Conservation (phyloP, 1,284 basidiomycete species). For the Rhodotorula sp. region DNA sequence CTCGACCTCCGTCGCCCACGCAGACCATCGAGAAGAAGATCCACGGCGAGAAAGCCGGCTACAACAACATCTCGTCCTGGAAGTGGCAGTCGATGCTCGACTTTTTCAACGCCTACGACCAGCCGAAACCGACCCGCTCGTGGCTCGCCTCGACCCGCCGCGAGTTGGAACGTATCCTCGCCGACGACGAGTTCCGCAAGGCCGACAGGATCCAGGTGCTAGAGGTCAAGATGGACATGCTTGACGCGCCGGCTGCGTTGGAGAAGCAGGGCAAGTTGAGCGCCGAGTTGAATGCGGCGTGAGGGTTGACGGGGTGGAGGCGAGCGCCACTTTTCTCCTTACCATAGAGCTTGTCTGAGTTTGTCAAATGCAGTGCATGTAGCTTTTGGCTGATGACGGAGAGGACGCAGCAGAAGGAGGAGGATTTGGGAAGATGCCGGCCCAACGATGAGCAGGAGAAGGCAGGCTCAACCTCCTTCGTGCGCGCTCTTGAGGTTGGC, state of each 20-base stretch:
- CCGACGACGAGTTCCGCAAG: constrained; percentile 59
- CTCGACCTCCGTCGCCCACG: neutral
- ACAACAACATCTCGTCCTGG: constrained; percentile 53
- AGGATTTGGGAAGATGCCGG: too few relatives aligned
- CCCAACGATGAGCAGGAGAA: too few relatives aligned
- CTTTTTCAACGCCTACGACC: constrained; percentile 53
- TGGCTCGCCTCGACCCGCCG: constrained; percentile 62
- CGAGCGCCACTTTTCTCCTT: too few relatives aligned
- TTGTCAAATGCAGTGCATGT: too few relatives aligned
- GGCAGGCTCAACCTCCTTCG: too few relatives aligned
- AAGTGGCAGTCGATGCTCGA: constrained; percentile 46
- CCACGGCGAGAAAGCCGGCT: constrained; percentile 59
- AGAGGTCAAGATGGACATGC: constrained; percentile 70
- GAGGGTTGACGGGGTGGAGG: too few relatives aligned
- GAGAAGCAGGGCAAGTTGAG: constrained; percentile 56
- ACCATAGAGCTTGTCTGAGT: too few relatives aligned
- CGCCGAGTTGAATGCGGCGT: constrained; percentile 31
- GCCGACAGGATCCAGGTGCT: constrained; percentile 70
- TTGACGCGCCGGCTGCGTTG: constrained; percentile 69
- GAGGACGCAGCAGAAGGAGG: too few relatives aligned
- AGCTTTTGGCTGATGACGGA: too few relatives aligned
- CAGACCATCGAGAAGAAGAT: constrained; percentile 70
- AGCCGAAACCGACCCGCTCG: constrained; percentile 57
- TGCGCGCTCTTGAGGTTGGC: too few relatives aligned
- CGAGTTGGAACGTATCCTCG: constrained; percentile 65